A percentile compares a stretch with the other conserved stretches of the same genome.
These are phyloP conservation scores for Cyberlindnera euphorbiae DNA, from an alignment of 805 yeast genomes.

Conservation along the genomic window DNA sequence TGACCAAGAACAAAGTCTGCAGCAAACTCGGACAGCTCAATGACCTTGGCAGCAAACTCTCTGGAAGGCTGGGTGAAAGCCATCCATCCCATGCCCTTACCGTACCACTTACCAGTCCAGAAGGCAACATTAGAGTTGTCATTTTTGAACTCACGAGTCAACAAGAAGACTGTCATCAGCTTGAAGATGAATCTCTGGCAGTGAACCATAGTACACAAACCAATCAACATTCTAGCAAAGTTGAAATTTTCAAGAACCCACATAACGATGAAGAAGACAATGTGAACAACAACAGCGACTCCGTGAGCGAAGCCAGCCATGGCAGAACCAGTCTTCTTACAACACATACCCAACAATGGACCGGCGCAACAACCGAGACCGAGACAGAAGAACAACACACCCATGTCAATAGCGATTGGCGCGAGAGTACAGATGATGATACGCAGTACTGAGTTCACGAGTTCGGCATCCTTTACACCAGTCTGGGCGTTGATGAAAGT, in stretches of 20 bases:
- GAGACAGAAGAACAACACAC: conserved; percentile 71
- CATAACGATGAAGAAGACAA: conserved; percentile 87
- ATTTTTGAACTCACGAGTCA: conserved; percentile 94
- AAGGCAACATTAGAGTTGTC: conserved; percentile 95
- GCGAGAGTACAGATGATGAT: conserved; percentile 77
- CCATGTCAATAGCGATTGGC: conserved; percentile 88
- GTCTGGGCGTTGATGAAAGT: conserved; percentile 83
- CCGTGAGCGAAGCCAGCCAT: conserved; percentile 96
- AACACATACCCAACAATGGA: conserved; percentile 89
- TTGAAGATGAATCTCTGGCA: conserved; percentile 86
- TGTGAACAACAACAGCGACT: conserved; percentile 82
- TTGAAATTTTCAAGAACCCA: conserved; percentile 95
- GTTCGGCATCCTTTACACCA: conserved; percentile 53
- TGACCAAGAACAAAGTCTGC: conserved; percentile 97
- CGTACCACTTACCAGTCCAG: conserved; percentile 99
- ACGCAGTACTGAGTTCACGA: conserved; percentile 69
- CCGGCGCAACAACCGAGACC: conserved; percentile 96
- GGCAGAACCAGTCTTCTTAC: conserved; percentile 94
- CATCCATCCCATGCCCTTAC: conserved; percentile 86
- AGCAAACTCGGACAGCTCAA: conserved; percentile 92
- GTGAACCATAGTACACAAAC: conserved; percentile 78
- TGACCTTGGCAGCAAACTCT: conserved; percentile 90
- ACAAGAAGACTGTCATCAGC: conserved; percentile 66
- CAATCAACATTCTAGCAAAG: conserved; percentile 82
- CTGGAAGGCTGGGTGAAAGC: conserved; percentile 95